Conservation (phyloP, 257 asterid genomes). For the Jaltomata sinuosa region DNA sequence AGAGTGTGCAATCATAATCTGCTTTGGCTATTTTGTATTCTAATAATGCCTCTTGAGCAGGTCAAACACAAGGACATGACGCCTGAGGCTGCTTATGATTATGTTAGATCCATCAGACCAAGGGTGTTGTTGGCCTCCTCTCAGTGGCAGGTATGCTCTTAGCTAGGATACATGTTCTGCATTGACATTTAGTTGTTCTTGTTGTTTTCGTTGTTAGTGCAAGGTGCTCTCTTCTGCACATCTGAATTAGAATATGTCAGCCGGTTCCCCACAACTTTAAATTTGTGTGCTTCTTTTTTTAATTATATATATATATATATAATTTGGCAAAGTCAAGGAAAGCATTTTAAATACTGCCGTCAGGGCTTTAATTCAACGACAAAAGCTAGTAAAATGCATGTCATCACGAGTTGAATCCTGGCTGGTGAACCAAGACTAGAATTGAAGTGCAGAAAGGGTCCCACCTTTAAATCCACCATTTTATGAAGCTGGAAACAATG, state of each 20-base stretch:
- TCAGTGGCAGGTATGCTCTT: slow-evolving; percentile 61
- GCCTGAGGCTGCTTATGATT: slow-evolving; percentile 53
- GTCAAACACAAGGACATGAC: slow-evolving; percentile 76
- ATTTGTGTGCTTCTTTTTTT: background rate
- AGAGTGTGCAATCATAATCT: background rate
- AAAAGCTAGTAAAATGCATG: background rate
- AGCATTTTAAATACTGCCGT: too few relatives aligned
- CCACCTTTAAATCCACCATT: background rate
- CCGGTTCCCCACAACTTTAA: background rate
- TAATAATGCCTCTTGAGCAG: slow-evolving; percentile 23
- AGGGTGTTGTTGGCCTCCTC: slow-evolving; percentile 77
- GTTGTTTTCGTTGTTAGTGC: background rate
- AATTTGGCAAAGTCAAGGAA: too few relatives aligned
- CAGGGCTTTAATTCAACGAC: background rate
- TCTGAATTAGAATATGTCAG: background rate
- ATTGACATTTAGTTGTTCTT: background rate
- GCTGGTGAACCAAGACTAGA: background rate
- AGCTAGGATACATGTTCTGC: background rate
- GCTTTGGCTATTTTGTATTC: background rate
- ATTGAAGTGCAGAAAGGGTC: background rate
- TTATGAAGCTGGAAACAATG: background rate
- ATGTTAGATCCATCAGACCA: slow-evolving; percentile 79
- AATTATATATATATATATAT: background rate
- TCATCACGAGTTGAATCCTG: background rate
- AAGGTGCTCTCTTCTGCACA: background rate